phyloP scores from a whole-genome alignment of 176 grass and related monocot species.

The Elymus sibiricus region DNA sequence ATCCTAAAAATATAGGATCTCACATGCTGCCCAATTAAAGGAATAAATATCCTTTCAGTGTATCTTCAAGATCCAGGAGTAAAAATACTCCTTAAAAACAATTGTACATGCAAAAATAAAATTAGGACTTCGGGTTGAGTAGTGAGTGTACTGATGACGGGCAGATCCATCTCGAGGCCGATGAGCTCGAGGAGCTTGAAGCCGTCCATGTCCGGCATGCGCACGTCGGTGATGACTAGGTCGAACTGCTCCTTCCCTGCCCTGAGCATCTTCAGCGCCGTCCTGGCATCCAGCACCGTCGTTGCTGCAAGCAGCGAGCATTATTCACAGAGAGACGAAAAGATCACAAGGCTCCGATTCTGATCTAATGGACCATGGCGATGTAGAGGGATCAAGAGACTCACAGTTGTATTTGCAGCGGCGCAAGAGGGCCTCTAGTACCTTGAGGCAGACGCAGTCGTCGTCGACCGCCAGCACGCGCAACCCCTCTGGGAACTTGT shows the following conservation, averaged over 20 bases:
- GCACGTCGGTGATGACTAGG: conserved; percentile 54
- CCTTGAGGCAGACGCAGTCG: neutral
- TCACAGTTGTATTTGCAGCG: conserved; percentile 34
- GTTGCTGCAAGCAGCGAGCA: no score
- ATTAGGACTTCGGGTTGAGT: no score
- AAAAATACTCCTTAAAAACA: no score
- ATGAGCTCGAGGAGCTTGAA: conserved; percentile 60
- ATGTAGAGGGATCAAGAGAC: neutral
- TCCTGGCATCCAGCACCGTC: neutral
- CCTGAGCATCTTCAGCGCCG: conserved; percentile 46
- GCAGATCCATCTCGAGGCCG: conserved; percentile 67
- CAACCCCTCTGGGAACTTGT: conserved; percentile 32
- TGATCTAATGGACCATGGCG: neutral
- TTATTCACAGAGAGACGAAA: no score
- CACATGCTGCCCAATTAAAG: no score
- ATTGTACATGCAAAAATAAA: no score
- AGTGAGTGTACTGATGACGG: conserved; percentile 46
- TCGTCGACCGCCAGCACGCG: conserved; percentile 43
- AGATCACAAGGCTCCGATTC: neutral
- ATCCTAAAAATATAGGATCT: no score
- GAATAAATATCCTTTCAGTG: no score
- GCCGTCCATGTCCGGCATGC: conserved; percentile 67
- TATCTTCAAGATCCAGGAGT: no score
- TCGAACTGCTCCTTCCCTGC: conserved; percentile 42
- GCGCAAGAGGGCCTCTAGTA: conserved; percentile 10